phyloP scores from a whole-genome alignment of 1,284 basidiomycete genomes.

The Volvariella surrecta region DNA sequence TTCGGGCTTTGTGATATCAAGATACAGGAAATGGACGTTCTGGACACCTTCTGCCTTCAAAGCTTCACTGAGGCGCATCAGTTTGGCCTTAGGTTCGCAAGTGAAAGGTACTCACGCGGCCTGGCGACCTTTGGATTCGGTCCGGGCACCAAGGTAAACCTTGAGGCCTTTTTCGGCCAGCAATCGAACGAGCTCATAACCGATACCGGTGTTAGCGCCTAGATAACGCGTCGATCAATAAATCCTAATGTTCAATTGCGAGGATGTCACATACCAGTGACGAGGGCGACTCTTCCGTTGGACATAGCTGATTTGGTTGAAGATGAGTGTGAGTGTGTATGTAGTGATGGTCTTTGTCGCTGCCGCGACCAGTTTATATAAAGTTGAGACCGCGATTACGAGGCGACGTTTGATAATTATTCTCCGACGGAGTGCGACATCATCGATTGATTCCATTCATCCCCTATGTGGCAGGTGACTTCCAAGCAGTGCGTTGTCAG shows the following conservation, averaged over 20 bases:
- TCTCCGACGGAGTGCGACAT: too few relatives aligned
- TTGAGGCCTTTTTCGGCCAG: slow-evolving; percentile 13
- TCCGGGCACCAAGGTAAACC: slow-evolving; percentile 14
- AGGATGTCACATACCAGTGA: slow-evolving; percentile 1
- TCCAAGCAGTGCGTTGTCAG: too few relatives aligned
- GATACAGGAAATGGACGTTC: slow-evolving; percentile 23
- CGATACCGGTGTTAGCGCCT: slow-evolving; percentile 12
- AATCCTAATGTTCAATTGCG: neutral
- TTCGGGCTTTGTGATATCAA: slow-evolving; percentile 25
- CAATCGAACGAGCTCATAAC: slow-evolving; percentile 13
- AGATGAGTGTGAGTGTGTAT: neutral
- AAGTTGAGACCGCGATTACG: too few relatives aligned
- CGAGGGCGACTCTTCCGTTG: slow-evolving; percentile 1
- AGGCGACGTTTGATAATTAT: too few relatives aligned
- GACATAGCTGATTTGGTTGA: slow-evolving; percentile 1
- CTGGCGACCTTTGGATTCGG: slow-evolving; percentile 10
- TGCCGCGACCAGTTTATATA: too few relatives aligned
- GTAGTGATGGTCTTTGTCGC: neutral
- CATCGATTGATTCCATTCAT: too few relatives aligned
- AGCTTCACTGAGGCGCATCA: slow-evolving; percentile 7
- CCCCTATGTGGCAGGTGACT: too few relatives aligned
- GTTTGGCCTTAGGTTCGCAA: too few relatives aligned
- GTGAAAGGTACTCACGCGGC: too few relatives aligned
- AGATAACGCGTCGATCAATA: neutral
- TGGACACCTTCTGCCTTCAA: slow-evolving; percentile 13